Evolutionary conservation across 345 rosid genomes (phyloP), one percentile per base, ranked within the genome.

Genomic region (Salix exigua): DNA sequence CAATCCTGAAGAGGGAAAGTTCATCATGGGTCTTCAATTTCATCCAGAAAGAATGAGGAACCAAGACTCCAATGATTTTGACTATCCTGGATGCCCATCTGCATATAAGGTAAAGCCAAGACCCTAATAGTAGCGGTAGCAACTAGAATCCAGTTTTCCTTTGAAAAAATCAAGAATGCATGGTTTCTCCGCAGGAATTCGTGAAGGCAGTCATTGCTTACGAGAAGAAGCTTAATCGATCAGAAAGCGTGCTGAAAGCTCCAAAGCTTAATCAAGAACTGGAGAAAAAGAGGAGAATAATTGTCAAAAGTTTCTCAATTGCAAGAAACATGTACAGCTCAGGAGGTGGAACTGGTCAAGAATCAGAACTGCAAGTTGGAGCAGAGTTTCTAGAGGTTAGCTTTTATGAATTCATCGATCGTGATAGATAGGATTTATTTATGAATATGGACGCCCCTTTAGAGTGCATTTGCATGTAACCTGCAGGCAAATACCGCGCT

Each of bases 1-100:
- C 55, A 85, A 88, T 86, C 90, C 92, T 76, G 82, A 84, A 50
- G 87, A 86, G 68, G 92, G 91, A 1, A 84, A 85, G 82, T 89
- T 91, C 70, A 85, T 89, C 11, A 84, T 91, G 84, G 92, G 91
- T 13, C 79, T 89, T 7, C 92, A 89, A 77, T 91, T 91, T 77
- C 92, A 89, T 83, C 92, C 92, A 0, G 94, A 91, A 63, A 78
- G 94, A 75, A 91, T 91, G 94, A 78, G 92, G 21, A 73, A 70
- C 11, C 31, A 70, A 2, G 87, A 80, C 31, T 78, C 93, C 0
- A 88, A 87, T 71, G 80, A 76, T 76, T 90, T 88, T 68, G 88
- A 88, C 64, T 86, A 88, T 80, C 88, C 89, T 6, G 89, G 91
- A 13, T 88, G 91, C 50, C 84, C 87, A 33, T 64, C 79, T 51